phyloP scores from a whole-genome alignment of 2,329 filamentous ascomycete genomes.

The Biscogniauxia mediterranea region DNA sequence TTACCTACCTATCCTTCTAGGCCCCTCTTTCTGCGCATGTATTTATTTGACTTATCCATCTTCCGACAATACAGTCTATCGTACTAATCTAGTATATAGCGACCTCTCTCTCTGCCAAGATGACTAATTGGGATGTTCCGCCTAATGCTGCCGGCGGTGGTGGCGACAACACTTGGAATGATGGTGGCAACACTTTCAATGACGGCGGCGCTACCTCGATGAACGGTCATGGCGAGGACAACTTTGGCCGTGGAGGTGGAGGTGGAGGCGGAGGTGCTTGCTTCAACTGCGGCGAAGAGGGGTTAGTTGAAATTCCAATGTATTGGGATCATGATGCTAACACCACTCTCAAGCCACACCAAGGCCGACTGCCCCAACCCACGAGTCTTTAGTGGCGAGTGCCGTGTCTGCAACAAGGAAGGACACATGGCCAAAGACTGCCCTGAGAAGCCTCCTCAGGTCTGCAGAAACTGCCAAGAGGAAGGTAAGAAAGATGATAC shows the following conservation, averaged over 20 bases:
- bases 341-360: slow-evolving; percentile 48
- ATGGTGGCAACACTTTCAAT: slow-evolving; percentile 6
- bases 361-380: slow-evolving; percentile 61
- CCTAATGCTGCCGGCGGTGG: slow-evolving; percentile 6
- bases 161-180: not conserved
- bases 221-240: slow-evolving; percentile 3
- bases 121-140: slow-evolving; percentile 15
- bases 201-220: slow-evolving; percentile 14
- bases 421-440: slow-evolving; percentile 63
- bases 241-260: slow-evolving; percentile 18
- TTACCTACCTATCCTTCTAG: not conserved
- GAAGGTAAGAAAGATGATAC: slow-evolving; percentile 45
- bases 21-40: not conserved
- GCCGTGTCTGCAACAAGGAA: slow-evolving; percentile 47
- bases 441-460: slow-evolving; percentile 52
- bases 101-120: slow-evolving; percentile 4
- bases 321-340: slow-evolving; percentile 3
- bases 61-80: slow-evolving; percentile 8
- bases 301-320: slow-evolving; percentile 33
- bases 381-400: slow-evolving; percentile 44
- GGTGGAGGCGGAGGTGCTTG: slow-evolving; percentile 18
- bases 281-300: slow-evolving; percentile 59
- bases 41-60: not conserved
- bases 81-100: slow-evolving; percentile 2
- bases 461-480: slow-evolving; percentile 61